A percentile compares a stretch with the other conserved stretches of the same genome.
Evolutionary conservation across 768 basidiomycete genomes (phyloP).

Genomic region (Boletus rufocinnamomeus): DNA sequence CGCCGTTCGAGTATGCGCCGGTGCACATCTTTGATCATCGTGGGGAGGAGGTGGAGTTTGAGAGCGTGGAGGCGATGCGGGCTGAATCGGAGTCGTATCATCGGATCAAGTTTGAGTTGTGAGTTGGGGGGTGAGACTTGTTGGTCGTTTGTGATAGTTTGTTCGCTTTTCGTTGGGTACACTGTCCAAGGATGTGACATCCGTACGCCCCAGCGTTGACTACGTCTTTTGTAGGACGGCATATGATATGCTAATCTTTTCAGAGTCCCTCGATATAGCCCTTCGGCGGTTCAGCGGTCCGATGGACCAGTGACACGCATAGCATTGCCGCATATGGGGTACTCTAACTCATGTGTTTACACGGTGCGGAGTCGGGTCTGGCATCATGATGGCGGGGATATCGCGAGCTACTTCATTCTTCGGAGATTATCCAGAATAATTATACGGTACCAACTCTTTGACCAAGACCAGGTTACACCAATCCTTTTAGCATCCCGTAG

Average conservation of each 20-base stretch:
- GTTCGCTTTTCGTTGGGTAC: background rate
- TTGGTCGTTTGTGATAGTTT: background rate
- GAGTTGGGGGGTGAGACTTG: background rate
- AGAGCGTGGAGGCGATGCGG: conserved; percentile 42
- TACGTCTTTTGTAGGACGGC: background rate
- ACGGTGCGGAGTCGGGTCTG: no score
- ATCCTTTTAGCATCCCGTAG: background rate
- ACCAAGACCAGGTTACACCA: background rate
- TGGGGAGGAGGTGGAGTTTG: conserved; percentile 33
- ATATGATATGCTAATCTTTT: no score
- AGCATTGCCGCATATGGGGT: no score
- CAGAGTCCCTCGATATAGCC: no score
- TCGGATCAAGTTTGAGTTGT: conserved; percentile 38
- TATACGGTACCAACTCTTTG: no score
- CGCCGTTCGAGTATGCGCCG: conserved; percentile 42
- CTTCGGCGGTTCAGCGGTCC: no score
- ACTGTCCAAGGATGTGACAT: background rate
- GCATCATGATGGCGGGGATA: no score
- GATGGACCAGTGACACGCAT: no score
- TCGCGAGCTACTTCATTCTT: no score
- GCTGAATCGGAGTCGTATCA: conserved; percentile 41
- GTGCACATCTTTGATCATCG: conserved; percentile 37
- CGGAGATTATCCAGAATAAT: no score
- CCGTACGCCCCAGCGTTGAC: background rate
- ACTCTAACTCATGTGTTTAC: no score